Evolutionary conservation across 169 alveolate genomes (phyloP).

Genomic region (Plasmodium adleri): DNA sequence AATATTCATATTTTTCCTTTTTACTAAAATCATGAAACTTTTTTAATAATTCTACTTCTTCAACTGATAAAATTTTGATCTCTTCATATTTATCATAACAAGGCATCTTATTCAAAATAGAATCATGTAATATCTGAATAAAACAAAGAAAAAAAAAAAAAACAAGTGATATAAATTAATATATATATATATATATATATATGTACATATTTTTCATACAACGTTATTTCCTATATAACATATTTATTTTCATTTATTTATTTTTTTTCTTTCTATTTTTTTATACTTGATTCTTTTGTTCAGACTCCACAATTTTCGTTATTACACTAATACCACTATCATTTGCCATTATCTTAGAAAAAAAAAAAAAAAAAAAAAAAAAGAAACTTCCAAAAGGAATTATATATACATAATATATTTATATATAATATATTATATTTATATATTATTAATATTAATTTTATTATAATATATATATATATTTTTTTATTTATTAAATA

Average conservation of each 20-base stretch:
- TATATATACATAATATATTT: background rate
- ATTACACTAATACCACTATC: constrained; percentile 76
- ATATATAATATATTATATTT: background rate
- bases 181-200: constrained; percentile 3
- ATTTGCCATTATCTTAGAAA: constrained; percentile 29
- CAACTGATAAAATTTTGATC: constrained; percentile 69
- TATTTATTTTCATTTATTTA: too few relatives aligned
- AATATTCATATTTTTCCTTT: constrained; percentile 72
- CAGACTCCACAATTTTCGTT: constrained; percentile 75
- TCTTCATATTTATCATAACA: constrained; percentile 76
- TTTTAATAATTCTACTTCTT: constrained; percentile 76
- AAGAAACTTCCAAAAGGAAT: background rate
- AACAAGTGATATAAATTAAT: background rate
- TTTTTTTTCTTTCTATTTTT: background rate
- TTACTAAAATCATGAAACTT: constrained; percentile 73
- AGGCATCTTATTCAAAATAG: constrained; percentile 76
- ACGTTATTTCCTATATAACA: too few relatives aligned
- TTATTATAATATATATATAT: too few relatives aligned
- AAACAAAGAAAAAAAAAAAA: constrained; percentile 4
- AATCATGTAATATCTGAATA: constrained; percentile 70
- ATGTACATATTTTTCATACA: background rate
- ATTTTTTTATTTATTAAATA: background rate
- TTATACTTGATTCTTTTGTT: constrained; percentile 68
- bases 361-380: constrained; percentile 27
- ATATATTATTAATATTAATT: too few relatives aligned